Evolutionary conservation across 768 basidiomycete species (phyloP).

Genomic region (Mycena rosella): DNA sequence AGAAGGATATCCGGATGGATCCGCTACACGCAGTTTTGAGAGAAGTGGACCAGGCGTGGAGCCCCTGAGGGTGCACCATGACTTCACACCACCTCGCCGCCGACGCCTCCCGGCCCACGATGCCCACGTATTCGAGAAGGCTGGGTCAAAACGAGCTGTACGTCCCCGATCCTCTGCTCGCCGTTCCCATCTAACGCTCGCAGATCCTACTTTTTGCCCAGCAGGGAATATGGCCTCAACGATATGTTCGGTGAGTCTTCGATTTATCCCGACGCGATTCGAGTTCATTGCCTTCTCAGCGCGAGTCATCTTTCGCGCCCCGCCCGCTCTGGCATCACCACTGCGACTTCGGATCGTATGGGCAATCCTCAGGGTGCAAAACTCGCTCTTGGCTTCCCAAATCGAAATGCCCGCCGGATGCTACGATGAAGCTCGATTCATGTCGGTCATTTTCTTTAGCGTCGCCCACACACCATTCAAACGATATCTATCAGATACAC

Average conservation of each 20-base stretch:
- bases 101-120: background rate
- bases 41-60: too few species aligned
- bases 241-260: constrained; percentile 27
- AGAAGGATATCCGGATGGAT: too few species aligned
- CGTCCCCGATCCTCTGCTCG: background rate
- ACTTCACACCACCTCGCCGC: too few species aligned
- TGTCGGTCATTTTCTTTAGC: constrained; percentile 8
- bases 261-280: background rate
- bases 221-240: constrained; percentile 29
- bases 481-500: constrained; percentile 5
- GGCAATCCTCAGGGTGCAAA: constrained; percentile 27
- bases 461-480: background rate
- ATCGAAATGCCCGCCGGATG: constrained; percentile 29
- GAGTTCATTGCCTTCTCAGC: constrained; percentile 15
- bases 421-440: constrained; percentile 29
- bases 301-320: constrained; percentile 19
- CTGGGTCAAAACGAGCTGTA: constrained; percentile 29
- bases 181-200: background rate
- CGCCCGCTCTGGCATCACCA: constrained; percentile 20
- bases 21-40: too few species aligned
- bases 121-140: constrained; percentile 8
- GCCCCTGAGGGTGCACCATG: too few species aligned
- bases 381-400: constrained; percentile 26
- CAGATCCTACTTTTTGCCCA: constrained; percentile 29
- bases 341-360: constrained; percentile 27